Base-by-base conservation (phyloP, 2,329 filamentous ascomycete genomes). In the Lecanicillium sp. region DNA sequence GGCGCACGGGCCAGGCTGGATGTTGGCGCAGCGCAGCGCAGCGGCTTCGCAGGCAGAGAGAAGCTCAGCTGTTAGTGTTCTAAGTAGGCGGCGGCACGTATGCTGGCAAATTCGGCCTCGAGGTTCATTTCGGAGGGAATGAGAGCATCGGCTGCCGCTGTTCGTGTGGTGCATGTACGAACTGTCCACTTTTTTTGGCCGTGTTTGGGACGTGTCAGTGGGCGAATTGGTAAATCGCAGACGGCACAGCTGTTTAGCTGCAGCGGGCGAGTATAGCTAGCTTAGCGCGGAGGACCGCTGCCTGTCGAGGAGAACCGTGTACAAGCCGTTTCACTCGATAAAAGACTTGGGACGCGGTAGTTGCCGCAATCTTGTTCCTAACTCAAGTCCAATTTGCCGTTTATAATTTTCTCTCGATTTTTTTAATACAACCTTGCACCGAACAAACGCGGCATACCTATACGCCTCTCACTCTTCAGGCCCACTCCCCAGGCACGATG, bases 1-100 rank as follows among this genome's bases (percentile, higher is more conserved):
- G 38, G 26, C 45, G 45, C 45, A 48, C 45, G 45, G 45, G 32
- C 45, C 45, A 48, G 23, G 33, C 19, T 19, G 42, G 21, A 38
- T n/a, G 15, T 36, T n/a, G 17, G 12, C 32, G 19, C 33, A 29
- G 10, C 17, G 35, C 30, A 17, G 43, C 23, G 17, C 17, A 23
- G 24, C 43, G 43, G 38, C 38, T 33, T 30, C 38, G 43, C 32
- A 45, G 32, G 20, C 42, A 36, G 41, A 30, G 27, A 9, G 33
- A 32, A 32, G 27, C 32, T 15, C 7, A 3, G 10, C 2, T 17
- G 12, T 5, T n/a, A n/a, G n/a, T n/a, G n/a, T n/a, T n/a, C n/a
- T n/a, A n/a, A n/a, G n/a, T n/a, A n/a, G n/a, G n/a, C n/a, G n/a
- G n/a, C n/a, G n/a, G n/a, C n/a, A n/a, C n/a, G n/a, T n/a, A n/a